Evolutionary conservation across 2,329 filamentous ascomycete genomes (phyloP).

Genomic region (Fusarium anguioides): DNA sequence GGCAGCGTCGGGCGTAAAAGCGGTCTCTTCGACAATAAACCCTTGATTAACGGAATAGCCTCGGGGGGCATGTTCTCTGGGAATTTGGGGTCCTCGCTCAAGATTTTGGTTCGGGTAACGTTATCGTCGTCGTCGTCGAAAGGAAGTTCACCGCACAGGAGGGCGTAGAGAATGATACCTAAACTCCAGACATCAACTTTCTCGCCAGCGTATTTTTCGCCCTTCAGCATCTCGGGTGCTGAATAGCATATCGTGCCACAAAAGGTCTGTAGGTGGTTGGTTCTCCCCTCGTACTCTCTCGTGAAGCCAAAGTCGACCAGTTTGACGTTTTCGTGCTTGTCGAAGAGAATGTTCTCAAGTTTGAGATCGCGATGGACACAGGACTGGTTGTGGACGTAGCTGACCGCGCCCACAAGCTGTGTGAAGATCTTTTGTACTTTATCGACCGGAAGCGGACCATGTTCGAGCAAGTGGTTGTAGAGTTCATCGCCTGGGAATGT

Average conservation of each 20-base stretch:
- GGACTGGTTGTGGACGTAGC: conserved; percentile 93
- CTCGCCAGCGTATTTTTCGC: conserved; percentile 96
- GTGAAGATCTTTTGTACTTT: conserved; percentile 97
- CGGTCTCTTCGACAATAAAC: conserved; percentile 90
- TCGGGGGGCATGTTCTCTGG: conserved; percentile 83
- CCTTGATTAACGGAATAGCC: conserved; percentile 79
- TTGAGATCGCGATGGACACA: conserved; percentile 98
- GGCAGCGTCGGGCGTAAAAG: conserved; percentile 82
- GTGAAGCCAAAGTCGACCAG: conserved; percentile 98
- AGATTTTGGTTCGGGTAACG: conserved; percentile 84
- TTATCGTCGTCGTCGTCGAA: conserved; percentile 97
- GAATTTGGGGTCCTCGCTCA: conserved; percentile 86
- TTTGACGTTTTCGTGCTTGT: conserved; percentile 98
- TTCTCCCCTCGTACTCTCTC: conserved; percentile 93
- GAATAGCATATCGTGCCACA: conserved; percentile 98
- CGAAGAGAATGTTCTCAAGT: conserved; percentile 88
- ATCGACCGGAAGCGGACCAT: conserved; percentile 83
- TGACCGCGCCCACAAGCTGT: conserved; percentile 92
- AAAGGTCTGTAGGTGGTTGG: conserved; percentile 95
- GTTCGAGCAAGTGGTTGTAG: conserved; percentile 91
- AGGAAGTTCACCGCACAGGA: conserved; percentile 86
- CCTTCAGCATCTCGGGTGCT: conserved; percentile 97
- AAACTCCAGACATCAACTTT: conserved; percentile 98
- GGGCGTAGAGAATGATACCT: conserved; percentile 84
- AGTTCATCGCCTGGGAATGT: conserved; percentile 82